Conservation (phyloP, 495 filamentous ascomycete genomes). For the Alectoria sarmentosa region DNA sequence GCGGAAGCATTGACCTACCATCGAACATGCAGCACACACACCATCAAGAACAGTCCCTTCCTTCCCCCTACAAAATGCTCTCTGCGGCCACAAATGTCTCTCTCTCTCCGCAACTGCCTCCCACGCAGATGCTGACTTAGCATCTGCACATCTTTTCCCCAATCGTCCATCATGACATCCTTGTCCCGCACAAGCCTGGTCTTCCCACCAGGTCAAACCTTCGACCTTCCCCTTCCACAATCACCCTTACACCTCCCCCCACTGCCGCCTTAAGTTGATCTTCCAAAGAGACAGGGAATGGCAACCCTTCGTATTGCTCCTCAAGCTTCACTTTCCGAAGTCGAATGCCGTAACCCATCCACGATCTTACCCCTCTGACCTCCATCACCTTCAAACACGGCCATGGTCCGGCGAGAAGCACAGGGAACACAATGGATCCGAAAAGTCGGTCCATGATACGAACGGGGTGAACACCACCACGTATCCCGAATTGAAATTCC, state of each 20-base stretch:
- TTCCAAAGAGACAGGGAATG: background rate
- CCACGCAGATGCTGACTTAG: background rate
- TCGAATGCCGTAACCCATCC: background rate
- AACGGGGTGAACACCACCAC: background rate
- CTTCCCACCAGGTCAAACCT: background rate
- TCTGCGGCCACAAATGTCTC: background rate
- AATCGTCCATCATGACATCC: background rate
- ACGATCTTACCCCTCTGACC: background rate
- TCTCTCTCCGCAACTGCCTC: background rate
- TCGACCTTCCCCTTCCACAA: background rate
- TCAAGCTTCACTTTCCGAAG: background rate
- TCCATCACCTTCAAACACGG: background rate
- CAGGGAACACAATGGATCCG: background rate
- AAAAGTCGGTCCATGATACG: background rate
- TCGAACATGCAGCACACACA: background rate
- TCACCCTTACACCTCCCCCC: background rate
- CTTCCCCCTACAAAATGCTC: background rate
- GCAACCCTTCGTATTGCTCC: too few species aligned
- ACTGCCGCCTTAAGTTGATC: background rate
- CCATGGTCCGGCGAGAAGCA: background rate
- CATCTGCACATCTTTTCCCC: background rate
- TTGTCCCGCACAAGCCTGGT: background rate
- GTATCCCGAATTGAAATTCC: background rate
- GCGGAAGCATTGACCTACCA: background rate
- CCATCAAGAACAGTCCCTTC: background rate